Percentiles rank a stretch among this genome's conserved stretches.
phyloP scores from a whole-genome alignment of 352 stramenopile species.

The Globisporangium irregulare region DNA sequence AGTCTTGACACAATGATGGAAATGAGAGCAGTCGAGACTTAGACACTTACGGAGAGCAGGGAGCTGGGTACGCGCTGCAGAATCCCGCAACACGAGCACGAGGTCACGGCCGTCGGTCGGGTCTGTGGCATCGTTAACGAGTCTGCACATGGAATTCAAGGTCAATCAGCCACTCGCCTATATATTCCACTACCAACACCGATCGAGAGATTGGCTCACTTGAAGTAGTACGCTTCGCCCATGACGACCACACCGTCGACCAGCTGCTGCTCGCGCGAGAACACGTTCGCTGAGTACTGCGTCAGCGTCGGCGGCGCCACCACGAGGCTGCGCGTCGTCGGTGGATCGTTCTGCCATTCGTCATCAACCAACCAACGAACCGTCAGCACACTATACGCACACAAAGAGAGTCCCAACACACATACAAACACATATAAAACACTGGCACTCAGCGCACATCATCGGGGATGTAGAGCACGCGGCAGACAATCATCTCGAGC shows the following conservation, averaged over 20 bases:
- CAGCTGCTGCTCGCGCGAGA: conserved; percentile 41
- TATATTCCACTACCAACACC: not conserved
- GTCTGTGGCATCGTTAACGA: conserved; percentile 56
- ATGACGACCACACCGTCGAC: conserved; percentile 30
- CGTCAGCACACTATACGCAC: not conserved
- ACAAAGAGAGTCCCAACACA: not conserved
- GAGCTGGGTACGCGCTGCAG: conserved; percentile 34
- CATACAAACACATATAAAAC: not conserved
- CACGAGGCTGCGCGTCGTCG: conserved; percentile 58
- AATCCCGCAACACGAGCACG: conserved; percentile 66
- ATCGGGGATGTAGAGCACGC: conserved; percentile 77
- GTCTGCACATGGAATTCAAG: conserved; percentile 18
- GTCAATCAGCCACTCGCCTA: not conserved
- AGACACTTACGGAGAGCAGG: conserved; percentile 27
- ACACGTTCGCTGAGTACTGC: conserved; percentile 83
- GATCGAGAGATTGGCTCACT: conserved; percentile 24
- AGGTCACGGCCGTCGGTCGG: conserved; percentile 47
- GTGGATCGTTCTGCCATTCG: conserved; percentile 60
- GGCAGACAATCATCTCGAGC: conserved; percentile 85
- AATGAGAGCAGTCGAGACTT: conserved; percentile 9
- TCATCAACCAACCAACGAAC: not conserved
- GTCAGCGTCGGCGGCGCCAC: conserved; percentile 59
- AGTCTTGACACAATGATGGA: not conserved
- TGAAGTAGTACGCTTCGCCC: conserved; percentile 53
- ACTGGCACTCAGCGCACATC: conserved; percentile 27